Conservation (phyloP, 208 protist species). For the Naegleria fowleri region DNA sequence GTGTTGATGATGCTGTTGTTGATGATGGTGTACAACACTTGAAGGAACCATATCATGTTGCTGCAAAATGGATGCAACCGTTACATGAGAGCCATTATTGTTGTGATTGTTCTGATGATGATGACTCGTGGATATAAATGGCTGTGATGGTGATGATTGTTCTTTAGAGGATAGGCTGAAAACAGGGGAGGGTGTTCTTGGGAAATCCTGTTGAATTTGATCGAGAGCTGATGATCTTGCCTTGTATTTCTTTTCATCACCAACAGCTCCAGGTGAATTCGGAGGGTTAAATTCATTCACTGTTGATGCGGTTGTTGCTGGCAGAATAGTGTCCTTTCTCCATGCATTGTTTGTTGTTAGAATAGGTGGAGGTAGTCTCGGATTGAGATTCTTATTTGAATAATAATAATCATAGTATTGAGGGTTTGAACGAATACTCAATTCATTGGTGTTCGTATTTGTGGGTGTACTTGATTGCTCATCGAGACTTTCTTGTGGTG, state of each 20-base stretch:
- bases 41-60: background rate
- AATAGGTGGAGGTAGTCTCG: conserved; percentile 15
- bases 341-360: background rate
- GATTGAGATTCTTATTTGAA: background rate
- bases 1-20: background rate
- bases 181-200: background rate
- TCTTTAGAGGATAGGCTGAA: background rate
- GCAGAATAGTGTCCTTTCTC: background rate
- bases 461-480: background rate
- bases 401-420: conserved; percentile 16
- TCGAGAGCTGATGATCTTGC: background rate
- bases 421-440: background rate
- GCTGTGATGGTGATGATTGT: background rate
- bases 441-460: background rate
- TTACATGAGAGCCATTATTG: background rate
- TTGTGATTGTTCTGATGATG: background rate
- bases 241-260: background rate
- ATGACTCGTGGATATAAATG: background rate
- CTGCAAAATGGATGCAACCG: background rate
- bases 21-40: background rate
- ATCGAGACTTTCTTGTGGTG: background rate
- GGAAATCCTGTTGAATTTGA: conserved; percentile 24
- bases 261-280: background rate
- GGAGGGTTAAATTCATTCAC: background rate
- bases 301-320: background rate